Evolutionary conservation across 192 early-diverging fungal genomes (phyloP).

Genomic region (Coemansia sp.): DNA sequence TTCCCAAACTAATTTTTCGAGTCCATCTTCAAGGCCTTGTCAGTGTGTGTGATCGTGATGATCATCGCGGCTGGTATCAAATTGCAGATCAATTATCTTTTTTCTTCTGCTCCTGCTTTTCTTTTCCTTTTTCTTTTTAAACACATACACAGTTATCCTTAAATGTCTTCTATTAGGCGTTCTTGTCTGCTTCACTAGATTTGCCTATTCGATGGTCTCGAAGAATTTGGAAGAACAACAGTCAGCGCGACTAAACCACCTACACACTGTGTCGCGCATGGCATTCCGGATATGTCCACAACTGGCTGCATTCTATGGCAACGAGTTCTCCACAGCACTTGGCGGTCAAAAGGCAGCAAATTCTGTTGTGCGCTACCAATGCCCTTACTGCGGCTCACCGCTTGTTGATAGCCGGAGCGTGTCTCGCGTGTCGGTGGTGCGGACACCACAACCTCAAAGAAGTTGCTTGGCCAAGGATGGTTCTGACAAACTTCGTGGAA

Average conservation of each 20-base stretch:
- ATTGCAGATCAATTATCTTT: too few relatives aligned
- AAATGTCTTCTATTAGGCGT: too few relatives aligned
- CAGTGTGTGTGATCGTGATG: too few relatives aligned
- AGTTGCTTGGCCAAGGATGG: background rate
- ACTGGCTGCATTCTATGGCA: conserved; percentile 45
- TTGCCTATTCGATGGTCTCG: conserved; percentile 10
- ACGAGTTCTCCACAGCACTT: conserved; percentile 25
- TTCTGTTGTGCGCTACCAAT: conserved; percentile 30
- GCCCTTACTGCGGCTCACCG: conserved; percentile 38
- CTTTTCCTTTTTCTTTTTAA: too few relatives aligned
- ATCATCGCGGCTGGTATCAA: too few relatives aligned
- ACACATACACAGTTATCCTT: too few relatives aligned
- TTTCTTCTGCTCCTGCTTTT: too few relatives aligned
- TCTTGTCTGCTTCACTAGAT: too few relatives aligned
- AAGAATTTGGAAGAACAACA: conserved; percentile 14
- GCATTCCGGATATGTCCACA: conserved; percentile 51
- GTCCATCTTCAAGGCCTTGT: too few relatives aligned
- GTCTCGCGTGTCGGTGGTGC: conserved; percentile 27
- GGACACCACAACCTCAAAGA: background rate
- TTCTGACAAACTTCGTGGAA: background rate
- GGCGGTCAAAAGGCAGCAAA: conserved; percentile 21
- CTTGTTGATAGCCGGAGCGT: conserved; percentile 44
- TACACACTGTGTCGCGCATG: conserved; percentile 38
- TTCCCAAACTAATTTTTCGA: too few relatives aligned
- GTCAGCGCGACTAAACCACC: conserved; percentile 19